Evolutionary conservation across 805 yeast species (phyloP).

Genomic region (Ogataea nakhonphanomensis): DNA sequence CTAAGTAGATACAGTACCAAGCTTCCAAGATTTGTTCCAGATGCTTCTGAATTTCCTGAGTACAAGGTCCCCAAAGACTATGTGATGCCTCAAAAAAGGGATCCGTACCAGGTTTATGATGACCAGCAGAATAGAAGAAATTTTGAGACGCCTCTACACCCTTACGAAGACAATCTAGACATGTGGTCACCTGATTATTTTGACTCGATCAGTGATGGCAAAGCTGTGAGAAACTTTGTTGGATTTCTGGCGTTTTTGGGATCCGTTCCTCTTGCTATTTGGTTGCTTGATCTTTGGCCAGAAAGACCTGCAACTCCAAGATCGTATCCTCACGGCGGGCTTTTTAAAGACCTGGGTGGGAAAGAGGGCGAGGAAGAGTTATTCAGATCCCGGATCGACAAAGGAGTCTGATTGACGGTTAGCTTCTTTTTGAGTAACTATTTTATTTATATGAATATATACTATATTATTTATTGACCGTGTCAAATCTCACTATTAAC

Average conservation of each 20-base stretch:
- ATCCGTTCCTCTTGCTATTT: conserved; percentile 40
- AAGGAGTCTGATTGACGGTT: conserved; percentile 16
- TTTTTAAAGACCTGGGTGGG: conserved; percentile 73
- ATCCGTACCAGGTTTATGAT: conserved; percentile 71
- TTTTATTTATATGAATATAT: conserved; percentile 12
- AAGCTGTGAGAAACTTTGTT: conserved; percentile 58
- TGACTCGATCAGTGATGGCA: conserved; percentile 53
- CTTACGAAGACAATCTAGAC: conserved; percentile 70
- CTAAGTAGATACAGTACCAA: conserved; percentile 6
- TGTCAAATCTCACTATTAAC: conserved; percentile 4
- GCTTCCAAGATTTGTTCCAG: conserved; percentile 32
- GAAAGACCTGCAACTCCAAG: conserved; percentile 75
- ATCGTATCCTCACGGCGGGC: conserved; percentile 70
- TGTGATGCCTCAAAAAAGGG: conserved; percentile 54
- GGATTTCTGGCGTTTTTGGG: conserved; percentile 51
- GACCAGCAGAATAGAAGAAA: conserved; percentile 81
- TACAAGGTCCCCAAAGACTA: conserved; percentile 57
- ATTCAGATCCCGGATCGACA: conserved; percentile 42
- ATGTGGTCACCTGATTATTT: conserved; percentile 84
- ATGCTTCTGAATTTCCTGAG: conserved; percentile 36
- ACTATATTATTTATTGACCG: conserved; percentile 9
- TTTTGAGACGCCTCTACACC: conserved; percentile 66
- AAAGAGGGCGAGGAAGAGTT: conserved; percentile 42
- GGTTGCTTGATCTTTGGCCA: conserved; percentile 53
- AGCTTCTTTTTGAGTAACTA: conserved; percentile 7